Conservation (phyloP, 768 basidiomycete species). For the Lactifluus subvellereus region DNA sequence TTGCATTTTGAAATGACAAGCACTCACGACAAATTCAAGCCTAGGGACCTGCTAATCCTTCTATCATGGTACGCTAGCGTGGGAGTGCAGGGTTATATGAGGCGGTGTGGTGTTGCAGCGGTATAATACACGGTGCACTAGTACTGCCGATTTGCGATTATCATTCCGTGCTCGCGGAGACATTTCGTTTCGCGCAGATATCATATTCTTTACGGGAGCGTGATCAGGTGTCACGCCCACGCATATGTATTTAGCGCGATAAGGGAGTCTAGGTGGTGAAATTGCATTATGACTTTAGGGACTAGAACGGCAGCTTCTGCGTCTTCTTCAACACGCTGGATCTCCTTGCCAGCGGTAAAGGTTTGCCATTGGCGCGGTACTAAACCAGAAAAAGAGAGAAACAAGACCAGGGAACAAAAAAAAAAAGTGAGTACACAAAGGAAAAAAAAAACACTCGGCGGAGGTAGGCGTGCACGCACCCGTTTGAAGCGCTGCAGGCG, state of each 20-base stretch:
- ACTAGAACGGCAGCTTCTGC: conserved; percentile 24
- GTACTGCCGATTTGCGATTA: background rate
- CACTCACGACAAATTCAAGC: conserved; percentile 10
- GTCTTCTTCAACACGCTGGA: conserved; percentile 21
- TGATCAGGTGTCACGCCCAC: background rate
- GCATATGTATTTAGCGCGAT: background rate
- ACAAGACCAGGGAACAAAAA: background rate
- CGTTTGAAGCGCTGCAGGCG: conserved; percentile 61
- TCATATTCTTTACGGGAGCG: conserved; percentile 2
- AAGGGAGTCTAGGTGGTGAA: background rate
- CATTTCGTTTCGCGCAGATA: conserved; percentile 7
- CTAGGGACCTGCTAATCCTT: background rate
- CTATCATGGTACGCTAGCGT: background rate
- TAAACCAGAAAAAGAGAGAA: background rate
- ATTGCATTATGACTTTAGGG: background rate
- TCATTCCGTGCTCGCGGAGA: background rate
- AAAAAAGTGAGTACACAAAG: background rate
- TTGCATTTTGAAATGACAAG: background rate
- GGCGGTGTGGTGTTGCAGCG: background rate
- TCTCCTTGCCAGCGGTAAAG: conserved; percentile 20
- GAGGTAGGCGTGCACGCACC: conserved; percentile 32
- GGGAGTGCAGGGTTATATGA: background rate
- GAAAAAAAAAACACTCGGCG: background rate
- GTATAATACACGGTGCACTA: background rate
- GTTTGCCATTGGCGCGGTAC: conserved; percentile 21